phyloP scores from a whole-genome alignment of 73 alveolate genomes.

The Paramecium octaurelia region DNA sequence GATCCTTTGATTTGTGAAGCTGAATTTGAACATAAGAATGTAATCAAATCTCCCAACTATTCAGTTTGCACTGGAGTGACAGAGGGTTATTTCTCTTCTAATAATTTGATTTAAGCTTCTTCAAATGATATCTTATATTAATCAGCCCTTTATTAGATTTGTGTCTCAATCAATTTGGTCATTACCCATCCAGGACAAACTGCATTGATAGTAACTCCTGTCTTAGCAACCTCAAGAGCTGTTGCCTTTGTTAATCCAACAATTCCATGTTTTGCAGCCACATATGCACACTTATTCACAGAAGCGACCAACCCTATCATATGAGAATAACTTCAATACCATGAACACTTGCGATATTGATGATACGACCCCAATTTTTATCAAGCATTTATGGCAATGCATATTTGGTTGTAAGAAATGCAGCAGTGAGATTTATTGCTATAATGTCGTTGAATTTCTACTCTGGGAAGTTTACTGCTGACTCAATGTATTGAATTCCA shows the following conservation, averaged over 20 bases:
- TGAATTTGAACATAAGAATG: conserved; percentile 53
- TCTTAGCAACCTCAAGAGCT: conserved; percentile 60
- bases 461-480: conserved; percentile 55
- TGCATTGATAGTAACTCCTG: conserved; percentile 62
- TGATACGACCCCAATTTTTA: conserved; percentile 61
- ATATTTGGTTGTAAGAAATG: conserved; percentile 54
- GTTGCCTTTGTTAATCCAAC: conserved; percentile 65
- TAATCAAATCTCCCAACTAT: conserved; percentile 50
- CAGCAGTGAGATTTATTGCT: conserved; percentile 55
- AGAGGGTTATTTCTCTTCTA: conserved; percentile 62
- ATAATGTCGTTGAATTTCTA: conserved; percentile 43
- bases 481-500: conserved; percentile 53
- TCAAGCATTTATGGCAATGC: conserved; percentile 48
- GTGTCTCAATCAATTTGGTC: conserved; percentile 49
- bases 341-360: conserved; percentile 62
- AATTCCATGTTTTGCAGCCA: conserved; percentile 65
- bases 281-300: conserved; percentile 60
- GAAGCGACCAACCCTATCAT: conserved; percentile 56
- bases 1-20: conserved; percentile 62
- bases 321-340: background rate
- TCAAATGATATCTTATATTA: conserved; percentile 43
- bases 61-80: conserved; percentile 47
- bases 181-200: conserved; percentile 68
- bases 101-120: conserved; percentile 47
- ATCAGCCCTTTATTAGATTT: conserved; percentile 49